These are phyloP conservation scores for Podospora australis DNA, from an alignment of 495 filamentous ascomycete genomes.

Conservation along the genomic window DNA sequence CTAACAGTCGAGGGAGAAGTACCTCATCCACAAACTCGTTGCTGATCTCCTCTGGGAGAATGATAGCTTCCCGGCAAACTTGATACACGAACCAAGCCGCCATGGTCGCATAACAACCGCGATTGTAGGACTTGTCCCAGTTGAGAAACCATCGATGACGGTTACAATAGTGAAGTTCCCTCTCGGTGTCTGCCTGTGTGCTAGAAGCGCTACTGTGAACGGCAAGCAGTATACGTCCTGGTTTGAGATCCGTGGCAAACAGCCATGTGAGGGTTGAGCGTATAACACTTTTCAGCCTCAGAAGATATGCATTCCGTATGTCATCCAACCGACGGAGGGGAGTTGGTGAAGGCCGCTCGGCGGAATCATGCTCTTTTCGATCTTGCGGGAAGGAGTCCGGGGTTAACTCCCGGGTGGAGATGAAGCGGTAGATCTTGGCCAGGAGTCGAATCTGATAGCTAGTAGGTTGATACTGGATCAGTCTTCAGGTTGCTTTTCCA, in stretches of 20 bases:
- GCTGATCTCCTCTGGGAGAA: conserved; percentile 4
- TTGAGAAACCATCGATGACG: neutral
- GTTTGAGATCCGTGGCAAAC: conserved; percentile 12
- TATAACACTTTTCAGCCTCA: conserved; percentile 2
- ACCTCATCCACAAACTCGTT: conserved; percentile 11
- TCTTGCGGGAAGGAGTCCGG: conserved; percentile 3
- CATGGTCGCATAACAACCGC: conserved; percentile 15
- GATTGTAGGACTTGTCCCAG: conserved; percentile 11
- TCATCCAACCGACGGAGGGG: too few species aligned
- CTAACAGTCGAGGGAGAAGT: conserved; percentile 16
- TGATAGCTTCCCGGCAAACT: conserved; percentile 5
- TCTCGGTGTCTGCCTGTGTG: too few species aligned
- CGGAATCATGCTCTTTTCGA: neutral
- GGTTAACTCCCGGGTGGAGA: conserved; percentile 6
- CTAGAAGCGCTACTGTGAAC: conserved; percentile 5
- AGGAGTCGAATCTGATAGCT: conserved; percentile 13
- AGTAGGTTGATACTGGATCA: neutral
- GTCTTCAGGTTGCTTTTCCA: neutral
- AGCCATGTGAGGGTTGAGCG: conserved; percentile 7
- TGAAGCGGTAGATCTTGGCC: conserved; percentile 11
- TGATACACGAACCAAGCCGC: conserved; percentile 9
- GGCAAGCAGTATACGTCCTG: conserved; percentile 9
- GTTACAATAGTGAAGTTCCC: too few species aligned
- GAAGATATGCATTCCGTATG: conserved; percentile 7
- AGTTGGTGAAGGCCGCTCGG: too few species aligned